These are phyloP conservation scores for Domatiomyces globalis DNA, from an alignment of 2,329 filamentous ascomycete species.

Conservation along the genomic window DNA sequence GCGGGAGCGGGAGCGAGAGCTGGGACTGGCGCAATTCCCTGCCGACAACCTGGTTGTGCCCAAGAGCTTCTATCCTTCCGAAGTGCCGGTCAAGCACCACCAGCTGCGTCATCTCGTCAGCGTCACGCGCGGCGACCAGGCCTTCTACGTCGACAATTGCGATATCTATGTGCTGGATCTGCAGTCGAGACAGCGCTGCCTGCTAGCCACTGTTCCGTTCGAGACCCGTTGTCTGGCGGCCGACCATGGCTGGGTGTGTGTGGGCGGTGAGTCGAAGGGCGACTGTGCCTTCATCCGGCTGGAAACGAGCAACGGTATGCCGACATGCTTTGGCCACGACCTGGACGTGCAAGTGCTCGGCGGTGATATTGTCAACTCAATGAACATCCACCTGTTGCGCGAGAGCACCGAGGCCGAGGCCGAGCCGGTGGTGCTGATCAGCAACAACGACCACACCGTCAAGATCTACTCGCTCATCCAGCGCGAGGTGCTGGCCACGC, in stretches of 20 bases:
- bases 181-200: conserved; percentile 49
- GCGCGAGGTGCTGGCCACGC: conserved; percentile 51
- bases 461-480: conserved; percentile 64
- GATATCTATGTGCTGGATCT: conserved; percentile 63
- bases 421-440: conserved; percentile 48
- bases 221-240: conserved; percentile 76
- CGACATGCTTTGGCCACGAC: conserved; percentile 25
- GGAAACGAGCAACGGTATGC: conserved; percentile 25
- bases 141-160: conserved; percentile 72
- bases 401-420: conserved; percentile 31
- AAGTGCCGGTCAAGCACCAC: conserved; percentile 47
- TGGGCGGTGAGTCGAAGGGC: conserved; percentile 69
- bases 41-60: conserved; percentile 7
- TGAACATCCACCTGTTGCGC: conserved; percentile 46
- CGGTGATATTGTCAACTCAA: conserved; percentile 52
- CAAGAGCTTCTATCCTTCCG: conserved; percentile 50
- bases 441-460: conserved; percentile 85
- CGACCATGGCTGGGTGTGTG: conserved; percentile 74
- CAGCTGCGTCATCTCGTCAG: conserved; percentile 75
- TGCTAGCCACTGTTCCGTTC: conserved; percentile 56
- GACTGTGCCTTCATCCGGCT: conserved; percentile 72
- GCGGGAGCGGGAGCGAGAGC: conserved; percentile 2
- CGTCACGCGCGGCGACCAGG: conserved; percentile 56
- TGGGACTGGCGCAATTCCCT: conserved; percentile 11
- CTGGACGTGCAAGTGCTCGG: conserved; percentile 38